Conservation (phyloP, 495 filamentous ascomycete species). For the Daldinia grandis region DNA sequence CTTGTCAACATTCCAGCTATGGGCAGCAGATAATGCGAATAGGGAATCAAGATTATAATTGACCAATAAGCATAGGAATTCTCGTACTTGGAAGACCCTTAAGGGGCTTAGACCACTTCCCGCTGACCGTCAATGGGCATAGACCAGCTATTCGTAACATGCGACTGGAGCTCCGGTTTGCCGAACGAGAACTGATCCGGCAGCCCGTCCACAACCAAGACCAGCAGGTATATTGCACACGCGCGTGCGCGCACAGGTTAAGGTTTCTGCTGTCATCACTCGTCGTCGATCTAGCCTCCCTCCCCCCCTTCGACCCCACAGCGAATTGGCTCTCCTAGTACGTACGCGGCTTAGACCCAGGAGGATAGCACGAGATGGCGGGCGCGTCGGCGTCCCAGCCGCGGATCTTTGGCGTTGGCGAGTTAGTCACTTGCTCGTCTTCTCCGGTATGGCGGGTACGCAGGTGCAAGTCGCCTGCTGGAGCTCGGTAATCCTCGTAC, state of each 20-base stretch:
- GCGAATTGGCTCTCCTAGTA: slow-evolving; percentile 11
- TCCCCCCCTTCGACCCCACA: slow-evolving; percentile 36
- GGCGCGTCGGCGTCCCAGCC: slow-evolving; percentile 19
- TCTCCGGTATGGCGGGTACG: slow-evolving; percentile 35
- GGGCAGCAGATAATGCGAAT: neutral
- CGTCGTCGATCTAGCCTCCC: slow-evolving; percentile 33
- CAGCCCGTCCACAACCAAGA: slow-evolving; percentile 29
- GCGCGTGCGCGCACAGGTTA: neutral
- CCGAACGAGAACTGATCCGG: slow-evolving; percentile 40
- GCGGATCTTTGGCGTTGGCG: slow-evolving; percentile 18
- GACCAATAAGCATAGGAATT: neutral
- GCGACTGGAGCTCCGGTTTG: slow-evolving; percentile 39
- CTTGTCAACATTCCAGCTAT: slow-evolving; percentile 4
- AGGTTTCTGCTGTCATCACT: slow-evolving; percentile 35
- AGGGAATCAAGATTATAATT: neutral
- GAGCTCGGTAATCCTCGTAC: slow-evolving; percentile 32
- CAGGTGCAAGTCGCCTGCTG: neutral
- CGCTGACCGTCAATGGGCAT: slow-evolving; percentile 19
- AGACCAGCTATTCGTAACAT: slow-evolving; percentile 6
- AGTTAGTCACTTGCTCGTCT: slow-evolving; percentile 17
- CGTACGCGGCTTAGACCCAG: neutral
- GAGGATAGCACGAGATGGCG: slow-evolving; percentile 24
- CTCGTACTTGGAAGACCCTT: neutral
- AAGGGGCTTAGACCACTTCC: slow-evolving; percentile 13
- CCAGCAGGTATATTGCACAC: too few species aligned